Base-by-base conservation (phyloP, 768 basidiomycete species). In the Boletus rufocinnamomeus region DNA sequence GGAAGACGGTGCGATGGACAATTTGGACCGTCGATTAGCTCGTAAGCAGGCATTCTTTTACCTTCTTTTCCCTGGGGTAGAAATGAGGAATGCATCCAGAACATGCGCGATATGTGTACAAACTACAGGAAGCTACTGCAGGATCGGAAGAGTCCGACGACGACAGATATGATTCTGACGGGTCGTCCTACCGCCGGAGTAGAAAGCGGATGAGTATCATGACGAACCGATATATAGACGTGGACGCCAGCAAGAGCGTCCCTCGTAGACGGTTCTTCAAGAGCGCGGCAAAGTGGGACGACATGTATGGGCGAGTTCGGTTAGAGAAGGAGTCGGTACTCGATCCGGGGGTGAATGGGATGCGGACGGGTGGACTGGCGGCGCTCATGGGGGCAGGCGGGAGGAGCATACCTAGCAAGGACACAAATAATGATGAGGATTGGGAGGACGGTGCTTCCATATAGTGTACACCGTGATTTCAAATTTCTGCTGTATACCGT, bases 191-290 rank as follows among this genome's bases (percentile, higher is more conserved):
- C 27, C 72, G 68, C 19, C 66, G 70, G 25, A 73, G 73, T 37
- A 79, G 78, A 63, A 83, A 83, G 61, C 82, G 85, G 55, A 89
- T 91, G 86, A 89, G 86, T 63, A 77, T 89, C 48, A 52, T 87
- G 50, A 87, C 86, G 19, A 83, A 83, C 57, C 79, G 82, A 54
- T 84, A 82, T 60, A 75, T 81, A 56, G 82, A 86, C 44, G 74
- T 80, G 0, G 75, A 80, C 13, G 56, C 59, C 17, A 67, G 74
- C 54, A 72, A 66, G 50, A 65, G 43, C 7, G 50, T 61, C 11
- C 65, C 75, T 11, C 80, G 78, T 56, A 69, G 87, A 52, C 76
- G 81, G 51, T 88, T 89, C 71, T 89, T 88, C 75, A 79, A 81
- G 65, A 83, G 79, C 50, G 73, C 59, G 2, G 71, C 71, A 23